Percentiles rank a stretch among this genome's conserved stretches.
Conservation (phyloP, 2,329 filamentous ascomycete genomes). For the Sclerotinia minor region DNA sequence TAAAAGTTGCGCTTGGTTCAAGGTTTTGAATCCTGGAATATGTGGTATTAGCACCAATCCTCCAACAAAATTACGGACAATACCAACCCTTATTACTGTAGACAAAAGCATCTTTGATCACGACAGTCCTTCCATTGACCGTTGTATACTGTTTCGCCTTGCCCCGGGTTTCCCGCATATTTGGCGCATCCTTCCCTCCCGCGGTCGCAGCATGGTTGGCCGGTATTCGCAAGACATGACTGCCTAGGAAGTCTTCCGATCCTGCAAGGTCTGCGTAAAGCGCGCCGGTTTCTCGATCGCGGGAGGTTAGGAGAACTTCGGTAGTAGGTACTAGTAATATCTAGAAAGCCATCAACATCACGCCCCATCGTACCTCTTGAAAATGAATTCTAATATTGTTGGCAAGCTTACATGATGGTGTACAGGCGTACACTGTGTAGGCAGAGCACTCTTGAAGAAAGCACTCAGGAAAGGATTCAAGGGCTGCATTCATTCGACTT, state of each 20-base stretch:
- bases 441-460: conserved; percentile 96
- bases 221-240: conserved; percentile 90
- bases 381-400: not conserved
- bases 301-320: conserved; percentile 83
- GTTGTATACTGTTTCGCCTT: conserved; percentile 96
- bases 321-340: conserved; percentile 92
- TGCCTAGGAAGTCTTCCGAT: conserved; percentile 92
- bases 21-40: conserved; percentile 76
- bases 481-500: conserved; percentile 81
- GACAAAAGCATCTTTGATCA: conserved; percentile 88
- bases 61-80: conserved; percentile 5
- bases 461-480: conserved; percentile 97
- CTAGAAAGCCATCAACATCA: conserved; percentile 42
- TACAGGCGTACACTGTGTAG: conserved; percentile 84
- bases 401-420: conserved; percentile 70
- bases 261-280: conserved; percentile 77
- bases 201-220: conserved; percentile 50
- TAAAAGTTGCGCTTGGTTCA: conserved; percentile 86
- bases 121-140: conserved; percentile 86
- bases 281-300: conserved; percentile 81
- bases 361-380: conserved; percentile 18
- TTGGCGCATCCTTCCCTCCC: conserved; percentile 60
- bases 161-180: conserved; percentile 79
- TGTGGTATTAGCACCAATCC: conserved; percentile 33
- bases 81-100: conserved; percentile 91